phyloP scores from a whole-genome alignment of 306 rosid genomes.

The Gillenia trifoliata region DNA sequence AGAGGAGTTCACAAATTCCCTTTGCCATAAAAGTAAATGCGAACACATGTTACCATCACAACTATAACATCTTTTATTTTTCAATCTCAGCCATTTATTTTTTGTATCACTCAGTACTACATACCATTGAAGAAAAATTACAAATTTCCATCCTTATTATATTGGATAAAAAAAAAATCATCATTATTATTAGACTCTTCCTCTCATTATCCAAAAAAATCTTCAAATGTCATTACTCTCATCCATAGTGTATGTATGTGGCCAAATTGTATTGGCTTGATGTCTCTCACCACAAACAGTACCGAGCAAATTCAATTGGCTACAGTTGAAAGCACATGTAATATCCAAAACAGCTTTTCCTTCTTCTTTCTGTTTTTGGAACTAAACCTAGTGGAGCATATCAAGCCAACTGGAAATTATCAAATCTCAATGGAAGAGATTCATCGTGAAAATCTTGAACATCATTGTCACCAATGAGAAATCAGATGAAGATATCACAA shows the following conservation, averaged over 20 bases:
- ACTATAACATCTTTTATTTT: no score
- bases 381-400: neutral
- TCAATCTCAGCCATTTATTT: no score
- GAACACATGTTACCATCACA: no score
- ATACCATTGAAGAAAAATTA: no score
- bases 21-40: no score
- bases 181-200: no score
- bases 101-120: no score
- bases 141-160: no score
- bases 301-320: neutral
- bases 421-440: neutral
- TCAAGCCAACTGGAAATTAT: neutral
- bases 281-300: neutral
- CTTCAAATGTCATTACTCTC: slow-evolving; percentile 11
- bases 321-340: neutral
- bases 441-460: neutral
- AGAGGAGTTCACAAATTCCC: no score
- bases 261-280: neutral
- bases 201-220: neutral
- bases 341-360: neutral
- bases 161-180: no score
- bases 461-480: slow-evolving; percentile 21
- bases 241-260: neutral
- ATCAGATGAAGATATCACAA: slow-evolving; percentile 17
- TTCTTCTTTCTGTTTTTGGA: neutral